These are phyloP conservation scores for Sclerotinia spermophila DNA, from an alignment of 2,329 filamentous ascomycete species.

Conservation along the genomic window DNA sequence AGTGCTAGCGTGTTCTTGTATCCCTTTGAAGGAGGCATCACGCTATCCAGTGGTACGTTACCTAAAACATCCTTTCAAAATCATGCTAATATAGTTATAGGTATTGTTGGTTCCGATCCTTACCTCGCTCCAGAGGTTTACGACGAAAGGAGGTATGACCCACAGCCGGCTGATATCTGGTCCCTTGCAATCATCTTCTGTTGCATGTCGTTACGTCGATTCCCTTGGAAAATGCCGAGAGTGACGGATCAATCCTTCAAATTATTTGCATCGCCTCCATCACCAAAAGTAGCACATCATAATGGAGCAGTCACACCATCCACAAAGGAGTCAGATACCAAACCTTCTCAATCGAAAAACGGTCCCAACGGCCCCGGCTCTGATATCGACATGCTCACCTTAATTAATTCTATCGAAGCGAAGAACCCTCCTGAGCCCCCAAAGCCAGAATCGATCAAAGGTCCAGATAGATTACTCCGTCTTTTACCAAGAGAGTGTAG, in stretches of 20 bases:
- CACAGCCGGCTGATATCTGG: constrained; percentile 93
- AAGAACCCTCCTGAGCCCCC: constrained; percentile 38
- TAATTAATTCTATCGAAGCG: constrained; percentile 1
- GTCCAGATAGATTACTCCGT: constrained; percentile 85
- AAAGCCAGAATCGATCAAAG: constrained; percentile 73
- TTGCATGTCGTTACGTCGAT: constrained; percentile 93
- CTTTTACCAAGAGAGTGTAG: constrained; percentile 85
- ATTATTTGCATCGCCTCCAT: constrained; percentile 82
- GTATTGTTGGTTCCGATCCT: constrained; percentile 81
- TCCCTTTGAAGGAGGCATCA: constrained; percentile 88
- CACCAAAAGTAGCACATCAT: constrained; percentile 54
- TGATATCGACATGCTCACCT: background rate
- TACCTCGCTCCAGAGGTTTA: constrained; percentile 97
- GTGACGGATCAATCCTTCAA: constrained; percentile 92
- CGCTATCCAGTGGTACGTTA: constrained; percentile 72
- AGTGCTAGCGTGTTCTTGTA: constrained; percentile 97
- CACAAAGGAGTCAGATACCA: constrained; percentile 17
- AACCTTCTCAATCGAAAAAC: constrained; percentile 1
- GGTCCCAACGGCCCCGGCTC: background rate
- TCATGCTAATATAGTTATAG: constrained; percentile 41
- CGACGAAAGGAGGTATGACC: constrained; percentile 88
- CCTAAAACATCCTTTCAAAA: background rate
- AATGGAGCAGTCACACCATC: constrained; percentile 23
- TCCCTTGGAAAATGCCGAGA: constrained; percentile 95
- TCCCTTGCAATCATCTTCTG: constrained; percentile 98